Percentiles rank a stretch among this genome's conserved stretches.
These are phyloP conservation scores for Polysphondylium violaceum DNA, from an alignment of 78 protist genomes.

Conservation along the genomic window DNA sequence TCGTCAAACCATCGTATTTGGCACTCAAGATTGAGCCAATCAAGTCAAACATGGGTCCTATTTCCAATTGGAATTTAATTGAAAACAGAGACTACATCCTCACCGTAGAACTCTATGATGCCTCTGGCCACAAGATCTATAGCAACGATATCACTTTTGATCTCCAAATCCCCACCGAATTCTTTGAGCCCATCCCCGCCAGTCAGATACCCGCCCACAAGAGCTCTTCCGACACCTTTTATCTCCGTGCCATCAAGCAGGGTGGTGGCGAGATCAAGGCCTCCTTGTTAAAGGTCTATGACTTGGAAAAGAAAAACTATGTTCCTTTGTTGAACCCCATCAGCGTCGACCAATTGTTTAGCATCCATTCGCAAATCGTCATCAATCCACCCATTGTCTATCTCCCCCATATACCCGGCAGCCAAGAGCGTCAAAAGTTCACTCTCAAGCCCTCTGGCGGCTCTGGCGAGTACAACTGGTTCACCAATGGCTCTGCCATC, in stretches of 20 bases:
- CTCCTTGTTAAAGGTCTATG: conserved; percentile 41
- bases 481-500: conserved; percentile 17
- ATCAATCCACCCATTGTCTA: conserved; percentile 44
- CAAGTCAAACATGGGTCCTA: conserved; percentile 5
- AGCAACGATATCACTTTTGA: conserved; percentile 54
- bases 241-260: conserved; percentile 35
- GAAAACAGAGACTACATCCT: conserved; percentile 40
- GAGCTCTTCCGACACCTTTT: conserved; percentile 17
- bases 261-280: conserved; percentile 24
- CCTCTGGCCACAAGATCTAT: conserved; percentile 73
- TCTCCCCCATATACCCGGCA: conserved; percentile 31
- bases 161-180: conserved; percentile 18
- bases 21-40: conserved; percentile 64
- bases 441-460: conserved; percentile 35
- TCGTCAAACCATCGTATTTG: conserved; percentile 70
- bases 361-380: conserved; percentile 31
- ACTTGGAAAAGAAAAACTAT: conserved; percentile 19
- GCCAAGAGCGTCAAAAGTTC: neutral
- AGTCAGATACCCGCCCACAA: neutral
- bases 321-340: conserved; percentile 49
- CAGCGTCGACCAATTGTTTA: conserved; percentile 50
- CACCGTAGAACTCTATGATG: conserved; percentile 50
- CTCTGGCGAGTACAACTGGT: conserved; percentile 60
- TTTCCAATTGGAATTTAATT: conserved; percentile 67
- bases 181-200: conserved; percentile 50